Base-by-base conservation (phyloP, 2,329 filamentous ascomycete species). In the Penicillium psychrosexuale region DNA sequence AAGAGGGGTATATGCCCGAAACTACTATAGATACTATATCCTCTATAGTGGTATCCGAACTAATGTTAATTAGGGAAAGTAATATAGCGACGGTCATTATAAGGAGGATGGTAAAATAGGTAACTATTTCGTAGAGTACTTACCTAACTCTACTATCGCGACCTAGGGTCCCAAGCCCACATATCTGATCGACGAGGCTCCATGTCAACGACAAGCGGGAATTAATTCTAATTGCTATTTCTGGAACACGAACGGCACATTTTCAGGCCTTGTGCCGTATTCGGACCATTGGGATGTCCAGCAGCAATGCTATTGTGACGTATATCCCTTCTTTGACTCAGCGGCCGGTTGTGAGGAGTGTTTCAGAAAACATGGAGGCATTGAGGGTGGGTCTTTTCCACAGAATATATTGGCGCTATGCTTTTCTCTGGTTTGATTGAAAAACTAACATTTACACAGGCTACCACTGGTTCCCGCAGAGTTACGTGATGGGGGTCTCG, bases 61-160 rank as follows among this genome's bases (percentile, higher is more conserved):
- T 79, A 44, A 83, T 75, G 64, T 80, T 81, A 68, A 83, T 81
- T 22, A 80, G 66, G 1, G 73, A 73, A 13, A 80, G 65, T 4
- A 80, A 66, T 1, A 60, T 56, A 30, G 62, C 63, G 55, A 74
- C 58, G 11, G 58, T 40, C 8, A 68, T 59, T 12, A 69, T 68
- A 5, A 66, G 31, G 2, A 66, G 30, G 19, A 72, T 59, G 5
- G 68, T n/a, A n/a, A n/a, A n/a, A n/a, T n/a, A n/a, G n/a, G n/a
- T n/a, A n/a, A n/a, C n/a, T n/a, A n/a, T n/a, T 17, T 17, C 27
- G 33, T 22, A 30, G 57, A 31, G 36, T 46, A 39, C 59, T 53
- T 51, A 72, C 68, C 33, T 61, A 58, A 31, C 62, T 63, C 49
- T 65, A 63, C 55, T 58, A 64, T 22, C 50, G 42, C 61, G 67